Evolutionary conservation across 2,329 filamentous ascomycete species (phyloP).

Genomic region (Pestalotiopsis sp.): DNA sequence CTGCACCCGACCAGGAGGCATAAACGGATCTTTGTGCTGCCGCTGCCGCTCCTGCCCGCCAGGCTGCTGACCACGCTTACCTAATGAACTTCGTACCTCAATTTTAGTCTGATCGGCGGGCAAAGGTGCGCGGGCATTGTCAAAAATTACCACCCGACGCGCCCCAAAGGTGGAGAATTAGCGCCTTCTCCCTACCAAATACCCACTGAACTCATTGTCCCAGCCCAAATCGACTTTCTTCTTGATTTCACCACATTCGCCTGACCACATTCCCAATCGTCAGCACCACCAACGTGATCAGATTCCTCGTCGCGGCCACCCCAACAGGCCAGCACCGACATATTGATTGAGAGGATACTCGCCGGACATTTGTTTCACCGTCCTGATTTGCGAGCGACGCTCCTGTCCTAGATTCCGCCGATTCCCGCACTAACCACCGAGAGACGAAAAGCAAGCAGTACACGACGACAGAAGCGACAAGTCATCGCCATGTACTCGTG

Average conservation of each 20-base stretch:
- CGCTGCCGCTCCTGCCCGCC: background rate
- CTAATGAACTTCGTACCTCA: too few relatives aligned
- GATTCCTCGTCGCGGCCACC: background rate
- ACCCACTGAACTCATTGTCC: background rate
- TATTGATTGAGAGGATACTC: background rate
- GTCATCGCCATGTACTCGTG: constrained; percentile 13
- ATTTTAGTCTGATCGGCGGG: too few relatives aligned
- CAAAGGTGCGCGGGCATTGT: too few relatives aligned
- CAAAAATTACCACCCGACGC: background rate
- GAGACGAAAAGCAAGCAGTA: background rate
- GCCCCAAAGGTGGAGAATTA: background rate
- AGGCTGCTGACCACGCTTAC: too few relatives aligned
- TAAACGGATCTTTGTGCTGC: background rate
- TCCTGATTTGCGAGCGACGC: background rate
- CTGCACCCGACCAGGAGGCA: background rate
- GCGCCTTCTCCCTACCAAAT: background rate
- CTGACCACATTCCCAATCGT: background rate
- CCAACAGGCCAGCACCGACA: background rate
- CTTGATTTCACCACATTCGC: background rate
- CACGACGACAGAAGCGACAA: background rate
- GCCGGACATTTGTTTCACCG: background rate
- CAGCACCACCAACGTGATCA: background rate
- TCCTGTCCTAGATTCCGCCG: background rate
- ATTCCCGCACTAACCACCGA: constrained; percentile 10
- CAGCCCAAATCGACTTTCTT: background rate